Percentiles rank a stretch among this genome's conserved stretches.
Evolutionary conservation across 2,329 filamentous ascomycete genomes (phyloP).

Genomic region (Verticillium isaacii): DNA sequence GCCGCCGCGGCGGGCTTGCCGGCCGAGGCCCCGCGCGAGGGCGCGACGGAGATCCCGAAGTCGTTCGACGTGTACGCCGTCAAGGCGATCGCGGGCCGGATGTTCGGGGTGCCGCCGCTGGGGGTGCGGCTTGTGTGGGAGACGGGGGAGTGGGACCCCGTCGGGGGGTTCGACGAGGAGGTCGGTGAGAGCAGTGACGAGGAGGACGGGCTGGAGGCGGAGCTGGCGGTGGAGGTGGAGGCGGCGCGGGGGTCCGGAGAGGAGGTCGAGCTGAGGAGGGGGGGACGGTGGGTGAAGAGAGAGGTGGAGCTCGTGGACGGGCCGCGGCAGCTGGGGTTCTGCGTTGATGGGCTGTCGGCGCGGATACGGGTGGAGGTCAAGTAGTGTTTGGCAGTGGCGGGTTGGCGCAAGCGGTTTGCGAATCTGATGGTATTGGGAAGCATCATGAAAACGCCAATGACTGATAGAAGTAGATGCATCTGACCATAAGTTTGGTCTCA

Average conservation of each 20-base stretch:
- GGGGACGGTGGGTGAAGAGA: slow-evolving; percentile 65
- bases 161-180: slow-evolving; percentile 56
- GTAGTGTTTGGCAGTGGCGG: slow-evolving; percentile 7
- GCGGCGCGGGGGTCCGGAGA: slow-evolving; percentile 11
- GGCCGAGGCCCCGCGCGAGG: slow-evolving; percentile 15
- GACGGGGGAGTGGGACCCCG: slow-evolving; percentile 85
- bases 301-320: slow-evolving; percentile 78
- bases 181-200: slow-evolving; percentile 39
- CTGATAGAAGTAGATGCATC: too few species aligned
- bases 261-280: slow-evolving; percentile 19
- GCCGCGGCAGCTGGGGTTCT: slow-evolving; percentile 77
- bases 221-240: slow-evolving; percentile 25
- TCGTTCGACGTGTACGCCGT: slow-evolving; percentile 77
- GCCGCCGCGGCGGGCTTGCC: background rate
- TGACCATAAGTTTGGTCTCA: too few species aligned
- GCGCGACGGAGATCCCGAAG: slow-evolving; percentile 58
- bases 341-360: slow-evolving; percentile 69
- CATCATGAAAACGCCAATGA: background rate
- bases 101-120: slow-evolving; percentile 63
- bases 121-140: slow-evolving; percentile 72
- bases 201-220: slow-evolving; percentile 45
- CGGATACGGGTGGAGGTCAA: slow-evolving; percentile 63
- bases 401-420: background rate
- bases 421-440: background rate
- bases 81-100: slow-evolving; percentile 68